These are phyloP conservation scores for Mitragyna speciosa DNA, from an alignment of 257 asterid species.

Conservation along the genomic window DNA sequence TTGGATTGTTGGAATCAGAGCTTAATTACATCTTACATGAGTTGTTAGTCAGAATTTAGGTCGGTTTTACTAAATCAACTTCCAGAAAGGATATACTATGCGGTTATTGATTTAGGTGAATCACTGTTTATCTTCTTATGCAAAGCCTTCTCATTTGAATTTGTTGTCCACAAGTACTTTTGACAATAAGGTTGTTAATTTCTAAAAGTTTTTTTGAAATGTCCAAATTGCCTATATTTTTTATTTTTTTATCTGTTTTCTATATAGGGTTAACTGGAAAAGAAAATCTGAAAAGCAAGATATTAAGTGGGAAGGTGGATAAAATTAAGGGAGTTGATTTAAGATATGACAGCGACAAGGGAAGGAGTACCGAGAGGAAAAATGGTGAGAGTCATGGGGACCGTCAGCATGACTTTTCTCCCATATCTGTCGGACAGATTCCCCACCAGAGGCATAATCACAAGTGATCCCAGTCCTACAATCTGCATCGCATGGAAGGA, in stretches of 20 bases:
- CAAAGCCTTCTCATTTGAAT: not conserved
- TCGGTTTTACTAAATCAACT: not conserved
- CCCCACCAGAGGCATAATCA: slow-evolving; percentile 85
- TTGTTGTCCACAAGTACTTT: not conserved
- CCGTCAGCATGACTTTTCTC: slow-evolving; percentile 74
- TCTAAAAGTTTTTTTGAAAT: too few species aligned
- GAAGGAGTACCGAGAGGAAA: slow-evolving; percentile 57
- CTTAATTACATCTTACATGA: too few species aligned
- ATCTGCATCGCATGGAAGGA: slow-evolving; percentile 42
- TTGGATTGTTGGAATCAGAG: too few species aligned
- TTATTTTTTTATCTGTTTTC: too few species aligned
- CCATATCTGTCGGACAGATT: slow-evolving; percentile 82
- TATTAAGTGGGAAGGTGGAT: not conserved
- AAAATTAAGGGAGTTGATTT: not conserved
- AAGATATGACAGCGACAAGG: not conserved
- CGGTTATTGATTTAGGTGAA: too few species aligned
- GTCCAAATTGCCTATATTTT: too few species aligned
- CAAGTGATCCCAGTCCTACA: slow-evolving; percentile 75
- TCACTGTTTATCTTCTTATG: too few species aligned
- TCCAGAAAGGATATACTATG: not conserved
- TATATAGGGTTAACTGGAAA: not conserved
- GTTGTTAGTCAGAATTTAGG: not conserved
- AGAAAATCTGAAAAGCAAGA: not conserved
- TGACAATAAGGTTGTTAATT: not conserved
- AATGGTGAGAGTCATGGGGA: slow-evolving; percentile 72